These are phyloP conservation scores for Mallotus japonicus DNA, from an alignment of 441 rosid species.

Conservation along the genomic window DNA sequence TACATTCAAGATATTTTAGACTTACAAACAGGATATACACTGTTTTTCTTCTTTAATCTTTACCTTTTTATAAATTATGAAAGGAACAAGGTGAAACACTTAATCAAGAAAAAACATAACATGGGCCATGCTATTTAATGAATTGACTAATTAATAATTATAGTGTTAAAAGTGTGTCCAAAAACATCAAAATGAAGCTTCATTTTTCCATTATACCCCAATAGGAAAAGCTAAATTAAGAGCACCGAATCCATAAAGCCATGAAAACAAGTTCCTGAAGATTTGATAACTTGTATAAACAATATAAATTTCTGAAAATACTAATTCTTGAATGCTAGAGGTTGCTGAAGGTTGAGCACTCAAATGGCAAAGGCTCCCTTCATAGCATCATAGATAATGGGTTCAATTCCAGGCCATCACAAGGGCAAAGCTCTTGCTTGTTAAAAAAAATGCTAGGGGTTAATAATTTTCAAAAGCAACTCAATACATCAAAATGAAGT, in stretches of 20 bases:
- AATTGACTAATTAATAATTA: constrained; percentile 3
- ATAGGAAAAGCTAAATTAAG: neutral
- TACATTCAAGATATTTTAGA: neutral
- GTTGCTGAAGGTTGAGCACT: too few species aligned
- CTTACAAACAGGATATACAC: neutral
- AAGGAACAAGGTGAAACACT: neutral
- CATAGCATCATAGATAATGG: too few species aligned
- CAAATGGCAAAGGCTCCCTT: too few species aligned
- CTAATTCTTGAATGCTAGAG: neutral
- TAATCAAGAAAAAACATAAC: constrained; percentile 1
- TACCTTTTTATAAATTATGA: neutral
- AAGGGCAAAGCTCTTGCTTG: too few species aligned
- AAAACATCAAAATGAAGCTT: constrained; percentile 16
- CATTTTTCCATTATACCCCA: constrained; percentile 11
- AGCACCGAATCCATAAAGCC: neutral
- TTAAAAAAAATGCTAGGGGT: too few species aligned
- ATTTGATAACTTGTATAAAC: neutral
- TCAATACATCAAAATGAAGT: neutral
- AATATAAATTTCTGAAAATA: neutral
- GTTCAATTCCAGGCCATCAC: too few species aligned
- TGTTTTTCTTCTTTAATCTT: neutral
- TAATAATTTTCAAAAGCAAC: neutral
- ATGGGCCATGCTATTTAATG: constrained; percentile 19
- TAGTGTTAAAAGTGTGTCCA: constrained; percentile 8
- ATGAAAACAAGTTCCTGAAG: neutral